Percentiles rank a stretch among this genome's conserved stretches.
phyloP scores from a whole-genome alignment of 164 flowering plant species.

The Piper betle region DNA sequence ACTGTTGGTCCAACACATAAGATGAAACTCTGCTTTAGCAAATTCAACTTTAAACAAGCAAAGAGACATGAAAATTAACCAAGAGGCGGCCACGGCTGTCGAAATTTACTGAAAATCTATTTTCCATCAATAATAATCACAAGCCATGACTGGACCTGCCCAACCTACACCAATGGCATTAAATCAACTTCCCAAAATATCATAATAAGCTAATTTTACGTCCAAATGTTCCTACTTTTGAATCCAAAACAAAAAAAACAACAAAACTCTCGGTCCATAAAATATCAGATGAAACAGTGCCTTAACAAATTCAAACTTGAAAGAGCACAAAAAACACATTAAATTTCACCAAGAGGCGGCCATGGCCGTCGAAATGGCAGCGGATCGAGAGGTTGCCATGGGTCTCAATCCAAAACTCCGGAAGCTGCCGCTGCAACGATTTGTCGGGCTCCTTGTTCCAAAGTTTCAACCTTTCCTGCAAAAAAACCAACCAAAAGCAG shows the following conservation, averaged over 20 bases:
- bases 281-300: neutral
- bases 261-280: neutral
- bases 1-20: neutral
- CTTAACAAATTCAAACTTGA: neutral
- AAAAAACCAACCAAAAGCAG: neutral
- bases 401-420: slow-evolving; percentile 66
- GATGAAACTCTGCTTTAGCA: neutral
- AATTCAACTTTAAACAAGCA: too few relatives aligned
- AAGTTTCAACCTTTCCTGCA: slow-evolving; percentile 36
- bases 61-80: too few relatives aligned
- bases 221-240: too few relatives aligned
- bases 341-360: slow-evolving; percentile 48
- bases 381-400: slow-evolving; percentile 39
- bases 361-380: slow-evolving; percentile 45
- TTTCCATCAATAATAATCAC: neutral
- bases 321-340: neutral
- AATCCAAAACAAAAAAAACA: neutral
- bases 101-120: neutral
- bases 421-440: slow-evolving; percentile 7
- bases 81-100: too few relatives aligned
- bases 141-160: neutral
- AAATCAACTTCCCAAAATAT: neutral
- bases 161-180: neutral
- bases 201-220: neutral
- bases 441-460: slow-evolving; percentile 34